Evolutionary conservation across 2,329 filamentous ascomycete species (phyloP), one percentile per base, ranked within the genome.

Genomic region (Ilyonectria mors-panacis): DNA sequence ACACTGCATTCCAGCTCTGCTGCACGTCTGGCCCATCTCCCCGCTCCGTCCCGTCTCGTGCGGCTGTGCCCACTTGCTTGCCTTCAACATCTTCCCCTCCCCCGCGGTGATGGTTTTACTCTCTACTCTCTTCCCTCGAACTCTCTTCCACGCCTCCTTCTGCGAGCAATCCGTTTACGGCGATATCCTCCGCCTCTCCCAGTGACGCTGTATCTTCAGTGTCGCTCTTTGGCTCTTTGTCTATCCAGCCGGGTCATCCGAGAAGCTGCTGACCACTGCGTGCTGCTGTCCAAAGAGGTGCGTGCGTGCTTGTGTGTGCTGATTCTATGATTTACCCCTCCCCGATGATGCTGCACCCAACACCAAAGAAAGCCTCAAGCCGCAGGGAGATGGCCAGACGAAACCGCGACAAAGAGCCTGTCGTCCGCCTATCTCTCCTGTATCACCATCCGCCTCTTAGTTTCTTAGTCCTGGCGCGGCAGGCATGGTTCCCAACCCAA

Each of bases 401-500:
- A 30, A 15, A 15, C 9, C 44, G 23, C 13, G 45, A 48, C 17
- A 48, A 15, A 28, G 15, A 33, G 39, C 56, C 19, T 28, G 19
- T 17, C 26, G 47, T 42, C n/a, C 39, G 39, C 39, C 39, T 33
- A 33, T 33, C 30, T 59, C 35, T 17, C 50, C 21, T 26, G 57
- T 59, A 42, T 42, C 39, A 42, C 39, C 39, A 42, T n/a, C 39
- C 4, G 39, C 39, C n/a, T 42, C 39, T 42, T 42, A n/a, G 39
- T n/a, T 42, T 35, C 12, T 37, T 44, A 30, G 33, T 26, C 42
- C 39, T 61, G 19, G 42, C 51, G 56, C 39, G 39, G 15, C 39
- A 50, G 37, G 21, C 28, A 53, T 53, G 53, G 63, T 42, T 62
- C 30, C 48, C 51, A 56, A 50, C 51, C 51, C 51, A 65, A 59